Percentiles rank a stretch among this genome's conserved stretches.
phyloP scores from a whole-genome alignment of 2,329 filamentous ascomycete species.

The Claviceps pazoutovae region DNA sequence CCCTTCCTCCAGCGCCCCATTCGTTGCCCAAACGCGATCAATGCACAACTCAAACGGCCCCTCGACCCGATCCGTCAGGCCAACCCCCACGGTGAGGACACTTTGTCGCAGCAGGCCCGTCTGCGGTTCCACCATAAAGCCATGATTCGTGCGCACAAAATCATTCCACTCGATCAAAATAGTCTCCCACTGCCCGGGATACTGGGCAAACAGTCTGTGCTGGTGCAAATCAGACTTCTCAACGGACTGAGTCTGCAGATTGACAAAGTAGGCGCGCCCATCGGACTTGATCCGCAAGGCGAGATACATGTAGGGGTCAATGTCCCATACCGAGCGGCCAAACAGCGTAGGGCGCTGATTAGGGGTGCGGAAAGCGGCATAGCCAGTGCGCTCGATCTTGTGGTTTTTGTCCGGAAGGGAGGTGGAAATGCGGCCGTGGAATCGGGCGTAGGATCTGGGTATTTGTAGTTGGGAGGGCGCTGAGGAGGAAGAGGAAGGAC shows the following conservation, averaged over 20 bases:
- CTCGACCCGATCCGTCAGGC: conserved; percentile 75
- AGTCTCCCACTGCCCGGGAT: conserved; percentile 84
- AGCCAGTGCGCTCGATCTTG: conserved; percentile 68
- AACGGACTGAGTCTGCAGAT: conserved; percentile 87
- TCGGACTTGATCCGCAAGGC: conserved; percentile 83
- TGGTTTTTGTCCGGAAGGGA: conserved; percentile 62
- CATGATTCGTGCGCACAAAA: conserved; percentile 90
- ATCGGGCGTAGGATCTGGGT: conserved; percentile 49
- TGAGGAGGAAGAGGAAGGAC: conserved; percentile 12
- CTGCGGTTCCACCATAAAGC: conserved; percentile 84
- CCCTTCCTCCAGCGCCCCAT: conserved; percentile 25
- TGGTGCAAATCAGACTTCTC: conserved; percentile 94
- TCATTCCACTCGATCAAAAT: conserved; percentile 82
- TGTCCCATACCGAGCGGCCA: conserved; percentile 73
- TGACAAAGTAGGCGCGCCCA: conserved; percentile 84
- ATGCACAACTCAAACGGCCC: conserved; percentile 82
- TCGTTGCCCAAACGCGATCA: conserved; percentile 83
- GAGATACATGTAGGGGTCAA: conserved; percentile 78
- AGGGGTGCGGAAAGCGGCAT: conserved; percentile 77
- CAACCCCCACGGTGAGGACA: conserved; percentile 73
- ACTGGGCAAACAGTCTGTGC: conserved; percentile 69
- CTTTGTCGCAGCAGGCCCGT: conserved; percentile 77
- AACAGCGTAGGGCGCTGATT: conserved; percentile 71
- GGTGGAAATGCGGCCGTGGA: conserved; percentile 80
- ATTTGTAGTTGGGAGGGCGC: conserved; percentile 5